Evolutionary conservation across 345 rosid species (phyloP).

Genomic region (Psidium friedrichsthalianum): DNA sequence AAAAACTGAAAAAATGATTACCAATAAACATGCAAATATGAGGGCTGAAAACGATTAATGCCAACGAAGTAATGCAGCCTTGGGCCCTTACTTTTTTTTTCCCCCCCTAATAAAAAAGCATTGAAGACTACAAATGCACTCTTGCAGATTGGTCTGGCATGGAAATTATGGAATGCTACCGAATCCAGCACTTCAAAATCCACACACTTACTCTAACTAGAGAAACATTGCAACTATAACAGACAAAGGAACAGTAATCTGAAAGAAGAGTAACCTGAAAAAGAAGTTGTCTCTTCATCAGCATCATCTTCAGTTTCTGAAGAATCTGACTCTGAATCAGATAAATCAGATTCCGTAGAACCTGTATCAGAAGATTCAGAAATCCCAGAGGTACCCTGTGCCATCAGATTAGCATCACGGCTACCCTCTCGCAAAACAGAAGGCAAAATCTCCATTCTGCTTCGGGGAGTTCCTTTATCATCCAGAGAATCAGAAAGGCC

Average conservation of each 20-base stretch:
- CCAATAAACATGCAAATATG: not conserved
- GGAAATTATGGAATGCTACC: not conserved
- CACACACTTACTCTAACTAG: not conserved
- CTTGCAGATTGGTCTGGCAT: not conserved
- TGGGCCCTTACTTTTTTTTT: not conserved
- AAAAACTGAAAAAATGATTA: not conserved
- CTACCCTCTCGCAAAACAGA: conserved; percentile 31
- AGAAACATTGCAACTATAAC: not conserved
- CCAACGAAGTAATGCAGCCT: not conserved
- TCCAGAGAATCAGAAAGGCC: conserved; percentile 39
- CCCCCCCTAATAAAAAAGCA: not conserved
- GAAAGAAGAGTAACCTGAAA: conserved; percentile 42
- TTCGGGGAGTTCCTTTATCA: conserved; percentile 36
- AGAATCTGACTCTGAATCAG: conserved; percentile 48
- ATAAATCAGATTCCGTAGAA: conserved; percentile 42
- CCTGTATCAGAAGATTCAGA: conserved; percentile 48
- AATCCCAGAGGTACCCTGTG: conserved; percentile 37
- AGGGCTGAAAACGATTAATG: not conserved
- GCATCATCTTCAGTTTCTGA: conserved; percentile 81
- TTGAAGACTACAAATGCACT: not conserved
- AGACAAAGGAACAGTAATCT: not conserved
- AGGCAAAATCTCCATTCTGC: conserved; percentile 30
- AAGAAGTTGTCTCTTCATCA: conserved; percentile 48
- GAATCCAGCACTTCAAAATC: not conserved
- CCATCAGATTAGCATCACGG: conserved; percentile 32